Evolutionary conservation across 1,284 basidiomycete species (phyloP).

Genomic region (Trichosporon asahii): DNA sequence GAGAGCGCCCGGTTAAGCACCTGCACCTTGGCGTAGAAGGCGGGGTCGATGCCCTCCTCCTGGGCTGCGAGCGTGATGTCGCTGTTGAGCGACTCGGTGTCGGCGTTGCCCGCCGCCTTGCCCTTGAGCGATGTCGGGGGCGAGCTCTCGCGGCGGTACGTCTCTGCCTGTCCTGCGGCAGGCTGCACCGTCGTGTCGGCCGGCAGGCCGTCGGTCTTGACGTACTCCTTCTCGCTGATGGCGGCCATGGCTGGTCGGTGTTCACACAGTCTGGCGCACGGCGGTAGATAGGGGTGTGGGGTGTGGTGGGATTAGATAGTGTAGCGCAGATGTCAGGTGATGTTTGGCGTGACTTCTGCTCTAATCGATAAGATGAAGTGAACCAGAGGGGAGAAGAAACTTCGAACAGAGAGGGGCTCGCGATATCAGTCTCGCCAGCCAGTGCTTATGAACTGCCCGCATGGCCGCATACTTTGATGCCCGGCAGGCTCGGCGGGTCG

Average conservation of each 20-base stretch:
- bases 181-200: not conserved
- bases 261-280: not conserved
- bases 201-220: not conserved
- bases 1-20: slow-evolving; percentile 39
- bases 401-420: not conserved
- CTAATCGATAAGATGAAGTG: not conserved
- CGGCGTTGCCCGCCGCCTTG: slow-evolving; percentile 5
- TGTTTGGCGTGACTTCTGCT: not conserved
- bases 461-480: not conserved
- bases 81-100: slow-evolving; percentile 24
- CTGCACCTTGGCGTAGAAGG: slow-evolving; percentile 34
- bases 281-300: not conserved
- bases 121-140: not conserved
- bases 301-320: not conserved
- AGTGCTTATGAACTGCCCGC: not conserved
- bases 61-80: slow-evolving; percentile 26
- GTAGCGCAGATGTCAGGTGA: not conserved
- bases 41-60: slow-evolving; percentile 33
- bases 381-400: no score
- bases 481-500: not conserved
- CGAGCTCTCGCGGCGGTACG: not conserved
- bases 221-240: not conserved
- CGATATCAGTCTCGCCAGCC: not conserved
- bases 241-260: not conserved
- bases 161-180: not conserved